These are phyloP conservation scores for Leishmania martiniquensis DNA, from an alignment of 208 protist species.

Conservation along the genomic window DNA sequence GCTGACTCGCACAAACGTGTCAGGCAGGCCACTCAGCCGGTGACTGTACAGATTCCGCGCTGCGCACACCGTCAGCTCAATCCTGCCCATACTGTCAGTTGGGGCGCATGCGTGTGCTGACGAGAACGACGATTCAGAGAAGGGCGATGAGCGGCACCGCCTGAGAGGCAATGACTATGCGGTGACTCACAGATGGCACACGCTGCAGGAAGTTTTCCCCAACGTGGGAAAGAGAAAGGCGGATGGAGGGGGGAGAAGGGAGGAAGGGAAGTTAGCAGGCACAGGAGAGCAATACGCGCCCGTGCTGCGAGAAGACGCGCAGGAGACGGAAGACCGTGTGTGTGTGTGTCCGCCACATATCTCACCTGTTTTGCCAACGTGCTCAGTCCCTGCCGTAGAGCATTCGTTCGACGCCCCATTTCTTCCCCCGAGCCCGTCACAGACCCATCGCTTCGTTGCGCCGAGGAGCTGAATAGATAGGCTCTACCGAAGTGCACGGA, in stretches of 20 bases:
- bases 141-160: neutral
- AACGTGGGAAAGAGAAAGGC: neutral
- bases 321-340: neutral
- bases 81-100: constrained; percentile 51
- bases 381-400: neutral
- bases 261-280: no score
- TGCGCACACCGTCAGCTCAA: constrained; percentile 71
- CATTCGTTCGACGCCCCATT: no score
- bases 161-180: neutral
- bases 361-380: neutral
- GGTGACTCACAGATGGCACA: neutral
- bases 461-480: no score
- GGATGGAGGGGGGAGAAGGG: neutral
- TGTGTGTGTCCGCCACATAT: neutral
- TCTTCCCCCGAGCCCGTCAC: no score
- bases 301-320: no score
- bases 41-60: constrained; percentile 61
- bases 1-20: constrained; percentile 67
- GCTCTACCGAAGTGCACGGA: no score
- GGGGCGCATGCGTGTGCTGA: neutral
- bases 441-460: no score
- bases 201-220: neutral
- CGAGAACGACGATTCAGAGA: neutral
- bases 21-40: constrained; percentile 47
- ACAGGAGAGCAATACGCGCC: no score